Evolutionary conservation across 495 filamentous ascomycete genomes (phyloP), one percentile per base, ranked within the genome.

Genomic region (Thozetella sp.): DNA sequence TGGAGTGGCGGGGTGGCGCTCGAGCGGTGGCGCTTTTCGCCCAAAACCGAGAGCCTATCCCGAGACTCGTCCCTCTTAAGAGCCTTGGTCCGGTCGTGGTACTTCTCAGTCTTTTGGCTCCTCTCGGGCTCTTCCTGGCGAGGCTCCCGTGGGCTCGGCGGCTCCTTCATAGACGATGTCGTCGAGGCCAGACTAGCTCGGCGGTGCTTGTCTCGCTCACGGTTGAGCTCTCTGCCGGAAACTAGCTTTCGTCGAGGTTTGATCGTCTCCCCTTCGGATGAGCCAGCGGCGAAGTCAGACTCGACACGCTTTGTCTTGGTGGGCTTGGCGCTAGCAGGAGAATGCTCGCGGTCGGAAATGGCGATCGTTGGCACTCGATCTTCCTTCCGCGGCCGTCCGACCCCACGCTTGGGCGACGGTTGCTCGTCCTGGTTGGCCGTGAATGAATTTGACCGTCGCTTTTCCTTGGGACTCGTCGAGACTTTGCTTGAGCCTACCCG

Each of bases 1-100:
- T 78, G 82, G 58, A 85, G 78, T 51, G 90, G 86, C 2, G 90
- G 90, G 2, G 88, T 90, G 15, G 79, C 81, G 64, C 90, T 92
- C 54, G 79, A 76, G 40, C 90, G 84, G 62, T 85, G 82, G 46
- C 90, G 83, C 65, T 92, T 93, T 55, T 86, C 83, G 17, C 77
- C 79, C 19, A 68, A 76, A 61, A 64, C 71, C 52, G 74, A 75
- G 30, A 83, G 62, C 34, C 81, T 71, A 64, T 86, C 82, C 43
- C 76, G 81, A 23, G 82, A 86, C 61, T 84, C 82, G 62, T 86
- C 83, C 34, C 82, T 71, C 57, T 79, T 84, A 22, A 83, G 67
- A 25, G 77, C 73, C 61, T 80, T 80, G 20, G 80, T 76, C 46
- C 80, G 71, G 53, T 80, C 79, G 54, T 77, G 76, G 53, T 78